Evolutionary conservation across 345 rosid species (phyloP), one percentile per base, ranked within the genome.

Genomic region (Populus tremula): DNA sequence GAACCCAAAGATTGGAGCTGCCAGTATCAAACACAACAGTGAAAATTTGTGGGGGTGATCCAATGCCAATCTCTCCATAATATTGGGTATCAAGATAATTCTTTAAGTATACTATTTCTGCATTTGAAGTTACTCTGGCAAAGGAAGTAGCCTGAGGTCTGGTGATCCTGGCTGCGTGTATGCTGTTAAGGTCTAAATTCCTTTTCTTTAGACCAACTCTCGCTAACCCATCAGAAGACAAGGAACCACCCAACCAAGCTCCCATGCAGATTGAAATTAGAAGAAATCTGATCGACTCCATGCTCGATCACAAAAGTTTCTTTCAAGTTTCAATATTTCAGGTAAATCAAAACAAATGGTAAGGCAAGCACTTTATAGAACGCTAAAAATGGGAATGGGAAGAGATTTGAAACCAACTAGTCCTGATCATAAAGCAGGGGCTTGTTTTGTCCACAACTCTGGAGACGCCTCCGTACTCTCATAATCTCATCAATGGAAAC

Each of bases 1-100:
- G 93, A 18, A 90, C 86, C 91, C 93, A 90, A 67, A 90, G 82
- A 77, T 90, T 87, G 76, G 91, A 83, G 87, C 86, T 88, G 11
- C 84, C 91, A 8, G 93, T 88, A 71, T 90, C 91, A 64, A 90
- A 90, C 39, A 90, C 76, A 50, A 88, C 88, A 27, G 78, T 71
- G 83, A 88, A 90, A 47, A 74, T 86, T 74, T 90, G 91, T 6
- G 91, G 86, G 20, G 93, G 91, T 1, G 93, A 82, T 38, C 93
- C 93, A 17, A 87, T 84, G 59, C 88, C 89, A 70, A 90, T 83
- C 85, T 90, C 88, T 73, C 91, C 93, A 81, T 87, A 90, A 67
- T 90, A 90, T 79, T 90, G 93, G 49, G 77, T 72, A 68, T 85
- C 90, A 20, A 83, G 83, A 77, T 85, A 90, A 76, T 87, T 87